Conservation (phyloP, 2,329 filamentous ascomycete species). For the Talaromyces sp. region DNA sequence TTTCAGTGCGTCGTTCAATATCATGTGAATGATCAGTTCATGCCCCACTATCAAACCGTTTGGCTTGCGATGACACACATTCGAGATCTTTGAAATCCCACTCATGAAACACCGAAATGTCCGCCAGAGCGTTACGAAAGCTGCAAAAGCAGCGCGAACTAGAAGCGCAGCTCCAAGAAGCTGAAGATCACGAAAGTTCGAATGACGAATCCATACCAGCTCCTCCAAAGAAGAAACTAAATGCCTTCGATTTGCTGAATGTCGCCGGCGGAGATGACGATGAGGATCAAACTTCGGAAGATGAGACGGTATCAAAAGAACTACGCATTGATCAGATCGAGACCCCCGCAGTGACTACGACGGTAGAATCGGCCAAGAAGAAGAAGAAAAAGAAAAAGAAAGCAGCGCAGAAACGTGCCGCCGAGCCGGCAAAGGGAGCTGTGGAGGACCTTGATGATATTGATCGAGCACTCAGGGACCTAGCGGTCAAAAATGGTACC, state of each 20-base stretch:
- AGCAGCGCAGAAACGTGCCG: slow-evolving; percentile 46
- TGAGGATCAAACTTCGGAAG: slow-evolving; percentile 5
- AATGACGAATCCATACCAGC: slow-evolving; percentile 35
- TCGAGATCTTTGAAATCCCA: background rate
- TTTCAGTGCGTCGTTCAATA: background rate
- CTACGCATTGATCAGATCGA: slow-evolving; percentile 22
- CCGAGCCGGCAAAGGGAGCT: slow-evolving; percentile 24
- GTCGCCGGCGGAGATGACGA: slow-evolving; percentile 33
- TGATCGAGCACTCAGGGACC: slow-evolving; percentile 59
- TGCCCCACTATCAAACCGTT: slow-evolving; percentile 1
- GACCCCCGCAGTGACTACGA: slow-evolving; percentile 21
- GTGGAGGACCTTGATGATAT: slow-evolving; percentile 58
- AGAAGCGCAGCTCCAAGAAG: slow-evolving; percentile 35
- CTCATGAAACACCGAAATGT: slow-evolving; percentile 48
- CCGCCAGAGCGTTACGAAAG: slow-evolving; percentile 63
- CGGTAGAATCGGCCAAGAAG: background rate
- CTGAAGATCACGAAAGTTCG: slow-evolving; percentile 39
- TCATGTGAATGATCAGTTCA: background rate
- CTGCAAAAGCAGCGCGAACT: slow-evolving; percentile 60
- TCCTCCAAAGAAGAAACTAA: slow-evolving; percentile 43
- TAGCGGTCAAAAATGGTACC: slow-evolving; percentile 47
- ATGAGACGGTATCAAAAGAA: slow-evolving; percentile 27
- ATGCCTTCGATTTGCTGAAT: slow-evolving; percentile 55
- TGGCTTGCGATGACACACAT: slow-evolving; percentile 6
- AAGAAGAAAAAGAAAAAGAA: slow-evolving; percentile 46